Evolutionary conservation across 129 eudicot genomes (phyloP), one percentile per base, ranked within the genome.

Genomic region (Heracleum sosnowskyi): DNA sequence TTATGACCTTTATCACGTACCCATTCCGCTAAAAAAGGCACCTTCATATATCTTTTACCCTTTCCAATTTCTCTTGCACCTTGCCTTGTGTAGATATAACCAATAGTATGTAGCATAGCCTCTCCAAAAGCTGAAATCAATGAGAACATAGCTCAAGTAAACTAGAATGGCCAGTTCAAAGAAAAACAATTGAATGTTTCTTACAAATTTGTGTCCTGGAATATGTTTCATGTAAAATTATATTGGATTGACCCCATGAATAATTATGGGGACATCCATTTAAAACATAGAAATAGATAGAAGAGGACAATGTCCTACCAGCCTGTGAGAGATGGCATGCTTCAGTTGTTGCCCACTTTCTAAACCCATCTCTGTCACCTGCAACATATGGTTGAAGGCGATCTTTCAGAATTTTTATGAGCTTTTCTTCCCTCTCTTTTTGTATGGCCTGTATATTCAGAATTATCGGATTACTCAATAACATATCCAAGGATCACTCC

Each of bases 21-120:
- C 91, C 91, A 88, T 74, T 88, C 91, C 22, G 89, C 89, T 53
- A 85, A 39, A 83, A 83, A 88, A 4, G 91, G 89, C 33, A 85
- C 91, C 83, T 81, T 85, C 85, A 88, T 83, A 35, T 73, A 77
- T 39, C 72, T 75, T 42, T 85, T 88, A 35, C 83, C 87, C 83
- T 85, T 88, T 49, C 89, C 91, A 3, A 88, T 57, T 83, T 88
- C 87, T 79, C 66, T 81, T 72, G 91, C 80, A 64, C 84, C 91
- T 83, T 88, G 91, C 78, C 91, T 85, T n/a, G 83, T 83, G 81
- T 88, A 88, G 4, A 88, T 85, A 76, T 88, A 88, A 39, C 91
- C 91, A 68, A 88, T 83, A 1, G 91, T 85, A 69, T 88, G 91
- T 69, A 88, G 78, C 91, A 85, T 82, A 17, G 86, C 86, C 84